Percentiles rank a stretch among this genome's conserved stretches.
Evolutionary conservation across 345 rosid species (phyloP).

Genomic region (Pistacia vera): DNA sequence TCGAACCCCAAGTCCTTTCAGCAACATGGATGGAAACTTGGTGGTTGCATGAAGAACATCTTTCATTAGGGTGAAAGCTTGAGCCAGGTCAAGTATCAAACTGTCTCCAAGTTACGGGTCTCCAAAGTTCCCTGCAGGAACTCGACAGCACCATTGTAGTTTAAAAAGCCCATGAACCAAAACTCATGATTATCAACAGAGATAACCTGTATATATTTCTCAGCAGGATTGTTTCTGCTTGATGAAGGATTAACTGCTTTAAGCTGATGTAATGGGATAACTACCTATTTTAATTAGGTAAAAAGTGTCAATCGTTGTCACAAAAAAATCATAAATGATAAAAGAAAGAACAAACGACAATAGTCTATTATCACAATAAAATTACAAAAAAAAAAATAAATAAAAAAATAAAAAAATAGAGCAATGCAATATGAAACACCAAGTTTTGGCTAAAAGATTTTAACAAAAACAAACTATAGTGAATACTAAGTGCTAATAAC

Average conservation of each 20-base stretch:
- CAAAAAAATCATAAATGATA: conserved; percentile 1
- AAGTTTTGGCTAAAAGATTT: neutral
- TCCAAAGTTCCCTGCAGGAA: conserved; percentile 43
- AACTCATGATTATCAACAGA: conserved; percentile 64
- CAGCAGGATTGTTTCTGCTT: conserved; percentile 48
- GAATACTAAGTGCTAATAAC: neutral
- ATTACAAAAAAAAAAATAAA: neutral
- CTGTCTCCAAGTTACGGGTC: conserved; percentile 33
- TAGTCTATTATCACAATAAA: neutral
- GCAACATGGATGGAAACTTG: conserved; percentile 6
- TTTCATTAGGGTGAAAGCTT: neutral
- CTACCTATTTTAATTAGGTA: conserved; percentile 48
- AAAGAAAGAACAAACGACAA: neutral
- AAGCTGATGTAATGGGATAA: conserved; percentile 64
- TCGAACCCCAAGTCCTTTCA: conserved; percentile 4
- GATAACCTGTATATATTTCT: conserved; percentile 64
- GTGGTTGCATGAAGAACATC: conserved; percentile 7
- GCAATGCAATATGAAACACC: neutral
- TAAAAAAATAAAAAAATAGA: neutral
- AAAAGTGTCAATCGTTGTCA: conserved; percentile 4
- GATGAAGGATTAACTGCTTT: conserved; percentile 60
- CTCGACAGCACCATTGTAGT: conserved; percentile 50
- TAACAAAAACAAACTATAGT: neutral
- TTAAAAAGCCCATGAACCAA: conserved; percentile 73
- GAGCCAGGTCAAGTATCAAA: conserved; percentile 29